Evolutionary conservation across 768 basidiomycete genomes (phyloP).

Genomic region (Cystofilobasidium bisporidii): DNA sequence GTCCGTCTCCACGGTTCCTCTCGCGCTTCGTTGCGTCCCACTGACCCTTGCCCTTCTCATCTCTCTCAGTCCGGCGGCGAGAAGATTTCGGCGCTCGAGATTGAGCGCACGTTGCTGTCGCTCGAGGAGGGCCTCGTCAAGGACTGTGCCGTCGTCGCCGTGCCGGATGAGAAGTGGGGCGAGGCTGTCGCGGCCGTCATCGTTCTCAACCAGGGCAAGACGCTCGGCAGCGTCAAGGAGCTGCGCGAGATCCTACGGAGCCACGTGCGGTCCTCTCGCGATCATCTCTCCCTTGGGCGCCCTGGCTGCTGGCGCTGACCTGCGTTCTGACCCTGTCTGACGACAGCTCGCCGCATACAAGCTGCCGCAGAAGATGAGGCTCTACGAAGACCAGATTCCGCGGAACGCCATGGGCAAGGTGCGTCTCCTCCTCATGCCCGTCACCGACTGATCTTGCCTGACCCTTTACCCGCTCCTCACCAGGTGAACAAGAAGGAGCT

Average conservation of each 20-base stretch:
- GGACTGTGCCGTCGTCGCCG: constrained; percentile 36
- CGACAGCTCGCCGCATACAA: constrained; percentile 22
- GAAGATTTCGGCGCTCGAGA: constrained; percentile 36
- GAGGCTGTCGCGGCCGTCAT: constrained; percentile 32
- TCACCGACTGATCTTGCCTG: too few species aligned
- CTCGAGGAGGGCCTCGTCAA: constrained; percentile 31
- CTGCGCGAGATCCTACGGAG: constrained; percentile 24
- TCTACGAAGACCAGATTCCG: constrained; percentile 27
- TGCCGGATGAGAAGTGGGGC: constrained; percentile 36
- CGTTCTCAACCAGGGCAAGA: constrained; percentile 8
- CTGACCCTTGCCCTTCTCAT: neutral
- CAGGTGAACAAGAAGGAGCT: constrained; percentile 29
- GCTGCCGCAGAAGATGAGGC: constrained; percentile 25
- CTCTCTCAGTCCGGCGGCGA: constrained; percentile 35
- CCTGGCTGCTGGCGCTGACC: neutral
- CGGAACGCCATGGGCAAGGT: constrained; percentile 33
- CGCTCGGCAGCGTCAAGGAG: constrained; percentile 22
- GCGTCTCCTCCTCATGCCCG: neutral
- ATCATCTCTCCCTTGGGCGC: neutral
- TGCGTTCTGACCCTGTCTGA: neutral
- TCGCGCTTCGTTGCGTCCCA: neutral
- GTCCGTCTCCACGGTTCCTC: neutral
- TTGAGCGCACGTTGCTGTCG: constrained; percentile 34
- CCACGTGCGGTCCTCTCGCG: constrained; percentile 2
- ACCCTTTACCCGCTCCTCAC: too few species aligned